Evolutionary conservation across 352 stramenopile genomes (phyloP).

Genomic region (Blastocystis hominis): DNA sequence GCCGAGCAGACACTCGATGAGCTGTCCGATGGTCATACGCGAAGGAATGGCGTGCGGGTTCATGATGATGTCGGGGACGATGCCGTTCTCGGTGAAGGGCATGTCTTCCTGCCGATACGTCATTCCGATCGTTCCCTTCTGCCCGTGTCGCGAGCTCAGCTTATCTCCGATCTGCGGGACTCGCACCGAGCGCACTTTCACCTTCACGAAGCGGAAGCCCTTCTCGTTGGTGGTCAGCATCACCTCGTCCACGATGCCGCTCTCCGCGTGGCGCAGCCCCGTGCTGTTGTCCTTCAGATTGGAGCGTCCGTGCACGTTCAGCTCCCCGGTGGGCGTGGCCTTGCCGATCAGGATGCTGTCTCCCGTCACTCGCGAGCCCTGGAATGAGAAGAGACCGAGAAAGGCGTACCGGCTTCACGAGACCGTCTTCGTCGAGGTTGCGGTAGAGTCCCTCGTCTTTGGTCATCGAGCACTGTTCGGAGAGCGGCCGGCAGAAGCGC

Average conservation of each 20-base stretch:
- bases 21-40: conserved; percentile 99
- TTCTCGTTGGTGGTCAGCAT: conserved; percentile 93
- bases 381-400: not conserved
- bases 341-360: conserved; percentile 98
- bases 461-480: conserved; percentile 69
- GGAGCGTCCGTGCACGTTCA: conserved; percentile 61
- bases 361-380: conserved; percentile 85
- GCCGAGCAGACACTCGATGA: conserved; percentile 97
- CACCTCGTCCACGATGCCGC: conserved; percentile 96
- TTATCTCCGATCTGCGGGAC: conserved; percentile 97
- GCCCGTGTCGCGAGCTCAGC: conserved; percentile 81
- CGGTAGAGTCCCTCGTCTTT: conserved; percentile 91
- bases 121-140: conserved; percentile 97
- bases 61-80: conserved; percentile 98
- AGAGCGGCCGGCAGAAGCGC: conserved; percentile 38
- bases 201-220: conserved; percentile 82
- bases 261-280: conserved; percentile 89
- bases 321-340: conserved; percentile 76
- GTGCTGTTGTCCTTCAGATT: conserved; percentile 92
- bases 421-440: conserved; percentile 93
- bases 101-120: conserved; percentile 98
- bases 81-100: conserved; percentile 96
- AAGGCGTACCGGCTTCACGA: conserved; percentile 72
- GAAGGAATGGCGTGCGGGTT: conserved; percentile 99
- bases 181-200: conserved; percentile 93